Evolutionary conservation across 2,329 filamentous ascomycete genomes (phyloP).

Genomic region (Calonectria fujianensis): DNA sequence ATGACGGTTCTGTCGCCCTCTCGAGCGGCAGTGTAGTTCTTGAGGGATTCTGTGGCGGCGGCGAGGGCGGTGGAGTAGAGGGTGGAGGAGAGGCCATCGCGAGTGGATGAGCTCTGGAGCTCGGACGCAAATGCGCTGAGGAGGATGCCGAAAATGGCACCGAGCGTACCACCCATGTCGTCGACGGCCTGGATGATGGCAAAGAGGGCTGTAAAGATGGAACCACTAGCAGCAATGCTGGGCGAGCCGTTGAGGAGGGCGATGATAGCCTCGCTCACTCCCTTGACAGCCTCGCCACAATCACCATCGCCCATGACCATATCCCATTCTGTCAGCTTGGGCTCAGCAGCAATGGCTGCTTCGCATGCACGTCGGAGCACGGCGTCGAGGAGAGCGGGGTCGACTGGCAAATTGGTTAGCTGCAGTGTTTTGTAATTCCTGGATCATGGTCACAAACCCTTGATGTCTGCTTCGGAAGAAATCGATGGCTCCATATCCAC

Average conservation of each 20-base stretch:
- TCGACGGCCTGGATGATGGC: slow-evolving; percentile 69
- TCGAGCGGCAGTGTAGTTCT: slow-evolving; percentile 53
- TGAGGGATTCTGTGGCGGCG: slow-evolving; percentile 49
- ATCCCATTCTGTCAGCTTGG: slow-evolving; percentile 42
- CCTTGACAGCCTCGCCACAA: slow-evolving; percentile 65
- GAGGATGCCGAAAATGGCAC: slow-evolving; percentile 58
- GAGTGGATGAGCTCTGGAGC: slow-evolving; percentile 47
- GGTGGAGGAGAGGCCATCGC: slow-evolving; percentile 29
- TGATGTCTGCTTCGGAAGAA: slow-evolving; percentile 27
- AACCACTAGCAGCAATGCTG: slow-evolving; percentile 55
- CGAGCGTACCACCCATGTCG: slow-evolving; percentile 61
- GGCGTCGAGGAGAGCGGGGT: slow-evolving; percentile 15
- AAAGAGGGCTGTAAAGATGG: slow-evolving; percentile 56
- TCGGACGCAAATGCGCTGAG: slow-evolving; percentile 67
- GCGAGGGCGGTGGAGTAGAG: slow-evolving; percentile 50
- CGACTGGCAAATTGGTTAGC: slow-evolving; percentile 26
- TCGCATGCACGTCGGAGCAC: slow-evolving; percentile 29
- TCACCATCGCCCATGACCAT: slow-evolving; percentile 80
- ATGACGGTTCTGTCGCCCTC: slow-evolving; percentile 75
- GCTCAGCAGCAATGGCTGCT: slow-evolving; percentile 32
- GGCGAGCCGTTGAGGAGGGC: slow-evolving; percentile 52
- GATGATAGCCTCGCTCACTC: slow-evolving; percentile 54
- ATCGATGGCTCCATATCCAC: slow-evolving; percentile 32
- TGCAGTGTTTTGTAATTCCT: not conserved
- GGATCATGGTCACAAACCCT: slow-evolving; percentile 6